These are phyloP conservation scores for Daucus carota DNA, from an alignment of 129 eudicot species.

Conservation along the genomic window DNA sequence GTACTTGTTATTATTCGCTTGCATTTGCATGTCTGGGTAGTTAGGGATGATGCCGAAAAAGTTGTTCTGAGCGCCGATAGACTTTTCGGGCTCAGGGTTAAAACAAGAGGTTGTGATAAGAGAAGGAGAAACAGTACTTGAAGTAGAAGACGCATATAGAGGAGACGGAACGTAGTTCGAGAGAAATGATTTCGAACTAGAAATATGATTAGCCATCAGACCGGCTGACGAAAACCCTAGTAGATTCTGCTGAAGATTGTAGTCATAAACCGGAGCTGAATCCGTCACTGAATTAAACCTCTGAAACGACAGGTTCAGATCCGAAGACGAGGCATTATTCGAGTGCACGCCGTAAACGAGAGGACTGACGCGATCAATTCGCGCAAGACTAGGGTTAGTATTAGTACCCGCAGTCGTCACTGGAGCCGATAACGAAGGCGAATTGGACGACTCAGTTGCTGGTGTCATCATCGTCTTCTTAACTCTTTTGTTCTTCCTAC, in stretches of 20 bases:
- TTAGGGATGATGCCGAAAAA: conserved; percentile 11
- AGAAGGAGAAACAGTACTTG: not conserved
- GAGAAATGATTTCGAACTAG: conserved; percentile 3
- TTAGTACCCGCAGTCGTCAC: conserved; percentile 14
- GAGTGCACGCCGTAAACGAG: conserved; percentile 27
- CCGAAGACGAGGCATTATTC: conserved; percentile 1
- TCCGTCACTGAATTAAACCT: conserved; percentile 14
- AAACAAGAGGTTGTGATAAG: conserved; percentile 18
- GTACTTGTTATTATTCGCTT: conserved; percentile 15
- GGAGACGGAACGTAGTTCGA: not conserved
- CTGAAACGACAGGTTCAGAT: conserved; percentile 9
- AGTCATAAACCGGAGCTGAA: conserved; percentile 3
- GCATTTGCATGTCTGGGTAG: conserved; percentile 16
- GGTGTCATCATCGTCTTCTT: conserved; percentile 13
- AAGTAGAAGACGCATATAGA: conserved; percentile 13
- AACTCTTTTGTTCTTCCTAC: conserved; percentile 42
- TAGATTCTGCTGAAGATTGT: conserved; percentile 21
- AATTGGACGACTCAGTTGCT: not conserved
- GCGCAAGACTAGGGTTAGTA: not conserved
- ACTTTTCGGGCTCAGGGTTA: conserved; percentile 17
- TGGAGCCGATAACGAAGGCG: conserved; percentile 14
- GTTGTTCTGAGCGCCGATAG: not conserved
- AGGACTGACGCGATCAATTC: conserved; percentile 15
- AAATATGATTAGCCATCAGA: not conserved
- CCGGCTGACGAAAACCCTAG: conserved; percentile 36